Base-by-base conservation (phyloP, 148 eudicot genomes). In the Oxyria digyna region DNA sequence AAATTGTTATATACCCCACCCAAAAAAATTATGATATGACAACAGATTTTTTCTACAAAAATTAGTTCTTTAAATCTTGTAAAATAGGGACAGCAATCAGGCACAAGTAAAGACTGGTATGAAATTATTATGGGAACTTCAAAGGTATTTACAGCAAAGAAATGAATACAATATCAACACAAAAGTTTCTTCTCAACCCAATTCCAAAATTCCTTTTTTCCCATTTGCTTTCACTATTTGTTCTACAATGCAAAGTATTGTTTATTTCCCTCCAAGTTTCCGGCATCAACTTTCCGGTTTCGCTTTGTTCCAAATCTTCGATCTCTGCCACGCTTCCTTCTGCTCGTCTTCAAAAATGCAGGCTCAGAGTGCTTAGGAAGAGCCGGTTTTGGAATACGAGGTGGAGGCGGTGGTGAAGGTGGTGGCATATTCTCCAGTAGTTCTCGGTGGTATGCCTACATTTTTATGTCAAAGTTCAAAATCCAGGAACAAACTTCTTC, bases 361-460 rank as follows among this genome's bases (percentile, higher is more conserved):
- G 31, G 71, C 15, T 18, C 78, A 71, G 73, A 50, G 32, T 54
- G 31, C 41, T 24, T n/a, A 2, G 59, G 59, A 52, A 76, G 76
- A 17, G 52, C 11, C 5, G 76, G 38, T 70, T 52, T 72, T 65
- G 74, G 27, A 23, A 63, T 8, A 49, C 62, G 20, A 68, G 82
- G 62, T 59, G 81, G 79, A 55, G 76, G 78, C 9, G 80, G 88
- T 13, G 84, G 88, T 57, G 76, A 77, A 9, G 80, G 88, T 13
- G 84, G 88, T 57, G 87, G 79, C 85, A 82, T 84, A 69, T 77
- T 84, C 72, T 85, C 87, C 75, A 89, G 57, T 65, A 87, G 57
- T 71, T 85, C 91, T 80, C 91, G 77, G 77, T 92, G 97, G 81
- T 92, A 92, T 55, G 87, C 87, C 97, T 89, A 85, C 43, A 68